Evolutionary conservation across 164 flowering plant species (phyloP), one percentile per base, ranked within the genome.

Genomic region (Nymphaea thermarum): DNA sequence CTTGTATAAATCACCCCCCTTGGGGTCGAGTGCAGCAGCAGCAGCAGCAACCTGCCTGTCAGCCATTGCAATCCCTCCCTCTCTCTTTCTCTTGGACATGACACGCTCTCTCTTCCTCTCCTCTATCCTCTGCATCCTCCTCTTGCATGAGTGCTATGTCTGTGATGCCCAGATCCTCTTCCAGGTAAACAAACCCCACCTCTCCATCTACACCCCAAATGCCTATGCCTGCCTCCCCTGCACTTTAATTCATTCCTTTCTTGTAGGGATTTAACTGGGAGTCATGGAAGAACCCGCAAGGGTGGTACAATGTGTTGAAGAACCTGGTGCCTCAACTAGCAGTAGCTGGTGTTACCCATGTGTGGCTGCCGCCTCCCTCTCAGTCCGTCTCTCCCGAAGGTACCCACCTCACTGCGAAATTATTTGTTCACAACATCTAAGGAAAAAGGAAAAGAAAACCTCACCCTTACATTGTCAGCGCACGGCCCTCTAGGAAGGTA

Each of bases 231-330:
- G n/a, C n/a, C n/a, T n/a, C n/a, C n/a, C n/a, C n/a, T n/a, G n/a
- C n/a, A n/a, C n/a, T n/a, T n/a, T n/a, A n/a, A n/a, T n/a, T n/a
- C n/a, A n/a, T n/a, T n/a, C n/a, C n/a, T n/a, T n/a, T n/a, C n/a
- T n/a, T n/a, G n/a, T 62, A 64, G 66, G 66, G 66, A 3, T 64
- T 64, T 64, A 64, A 64, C 66, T 64, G 66, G 66, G 17, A 41
- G n/a, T 64, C 66, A 42, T 64, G 66, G 66, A 64, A 36, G 43
- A 41, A 64, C 66, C 18, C 44, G 4, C 42, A 43, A 43, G 66
- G 66, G n/a, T 64, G 66, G 66, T 64, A 43, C n/a, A 41, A n/a
- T 6, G 44, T 15, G 5, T n/a, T 64, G n/a, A 64, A 64, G 44
- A 6, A n/a, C 17, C 11, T 36, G n/a, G 44, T 64, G 43, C 66